A percentile compares a stretch with the other conserved stretches of the same genome.
These are phyloP conservation scores for Chrysanthemum lavandulifolium DNA, from an alignment of 129 eudicot genomes.

Conservation along the genomic window DNA sequence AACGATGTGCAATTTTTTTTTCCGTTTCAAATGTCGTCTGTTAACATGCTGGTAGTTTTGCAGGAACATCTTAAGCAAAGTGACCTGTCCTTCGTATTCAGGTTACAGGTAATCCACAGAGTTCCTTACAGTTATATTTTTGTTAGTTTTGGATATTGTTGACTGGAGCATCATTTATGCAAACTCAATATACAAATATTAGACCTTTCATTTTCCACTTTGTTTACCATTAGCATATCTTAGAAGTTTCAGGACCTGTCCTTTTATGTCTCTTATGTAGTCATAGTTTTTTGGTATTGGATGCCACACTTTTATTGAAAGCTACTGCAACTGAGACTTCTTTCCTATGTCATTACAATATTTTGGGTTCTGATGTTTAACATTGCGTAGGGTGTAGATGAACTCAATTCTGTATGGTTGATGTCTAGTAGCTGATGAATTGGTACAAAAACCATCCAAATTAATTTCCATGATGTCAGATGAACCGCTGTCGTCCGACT, in stretches of 20 bases:
- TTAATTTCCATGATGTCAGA: slow-evolving; percentile 84
- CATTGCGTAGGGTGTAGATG: too few relatives aligned
- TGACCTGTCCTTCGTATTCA: slow-evolving; percentile 85
- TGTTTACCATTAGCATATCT: slow-evolving; percentile 1
- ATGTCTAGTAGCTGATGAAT: slow-evolving; percentile 72
- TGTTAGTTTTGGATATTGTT: neutral
- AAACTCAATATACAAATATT: slow-evolving; percentile 1
- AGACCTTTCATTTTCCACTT: slow-evolving; percentile 1
- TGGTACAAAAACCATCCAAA: slow-evolving; percentile 77
- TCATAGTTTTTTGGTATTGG: too few relatives aligned
- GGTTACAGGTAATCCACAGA: slow-evolving; percentile 49
- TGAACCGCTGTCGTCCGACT: slow-evolving; percentile 43
- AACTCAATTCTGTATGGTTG: too few relatives aligned
- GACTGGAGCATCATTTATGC: slow-evolving; percentile 6
- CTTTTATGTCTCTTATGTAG: neutral
- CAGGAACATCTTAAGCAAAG: slow-evolving; percentile 92
- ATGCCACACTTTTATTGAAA: too few relatives aligned
- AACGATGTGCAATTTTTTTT: neutral
- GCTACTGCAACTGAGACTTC: too few relatives aligned
- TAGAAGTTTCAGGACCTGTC: neutral
- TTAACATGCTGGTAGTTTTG: slow-evolving; percentile 37
- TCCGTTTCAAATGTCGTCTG: slow-evolving; percentile 3
- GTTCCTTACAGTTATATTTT: slow-evolving; percentile 1
- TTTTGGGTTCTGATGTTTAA: too few relatives aligned
- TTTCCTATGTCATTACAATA: too few relatives aligned